Conservation (phyloP, 352 stramenopile genomes). For the Blastocystis sp. region DNA sequence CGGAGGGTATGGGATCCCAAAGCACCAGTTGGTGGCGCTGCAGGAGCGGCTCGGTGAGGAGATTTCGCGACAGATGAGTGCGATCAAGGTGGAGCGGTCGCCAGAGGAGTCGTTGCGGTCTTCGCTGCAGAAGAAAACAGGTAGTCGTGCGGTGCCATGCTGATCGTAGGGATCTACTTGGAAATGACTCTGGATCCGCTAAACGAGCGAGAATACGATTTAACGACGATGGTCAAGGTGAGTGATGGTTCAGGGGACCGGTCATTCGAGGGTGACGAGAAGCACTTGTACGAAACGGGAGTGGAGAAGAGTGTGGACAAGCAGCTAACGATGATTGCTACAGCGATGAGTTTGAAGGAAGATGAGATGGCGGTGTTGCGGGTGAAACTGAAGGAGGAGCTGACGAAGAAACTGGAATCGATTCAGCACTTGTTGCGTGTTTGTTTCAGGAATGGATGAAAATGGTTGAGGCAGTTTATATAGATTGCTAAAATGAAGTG, state of each 20-base stretch:
- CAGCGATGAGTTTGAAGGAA: not conserved
- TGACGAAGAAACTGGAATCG: not conserved
- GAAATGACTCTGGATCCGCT: conserved; percentile 6
- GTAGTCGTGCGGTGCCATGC: not conserved
- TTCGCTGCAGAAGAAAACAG: not conserved
- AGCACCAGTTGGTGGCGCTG: not conserved
- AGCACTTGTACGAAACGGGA: not conserved
- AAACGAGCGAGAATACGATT: not conserved
- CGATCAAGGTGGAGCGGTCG: not conserved
- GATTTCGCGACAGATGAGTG: not conserved
- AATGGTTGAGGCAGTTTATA: too few relatives aligned
- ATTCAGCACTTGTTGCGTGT: too few relatives aligned
- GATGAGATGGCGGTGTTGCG: not conserved
- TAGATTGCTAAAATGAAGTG: too few relatives aligned
- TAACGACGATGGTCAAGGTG: not conserved
- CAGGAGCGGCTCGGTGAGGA: not conserved
- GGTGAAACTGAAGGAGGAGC: conserved; percentile 7
- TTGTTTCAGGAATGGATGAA: too few relatives aligned
- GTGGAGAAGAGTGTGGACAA: not conserved
- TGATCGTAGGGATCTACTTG: not conserved
- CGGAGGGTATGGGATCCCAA: not conserved
- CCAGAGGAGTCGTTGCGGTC: not conserved
- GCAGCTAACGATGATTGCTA: not conserved
- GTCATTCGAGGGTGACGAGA: not conserved
- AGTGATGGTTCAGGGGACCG: not conserved